Base-by-base conservation (phyloP, 2,329 filamentous ascomycete species). In the Pseudocercospora fuligena region DNA sequence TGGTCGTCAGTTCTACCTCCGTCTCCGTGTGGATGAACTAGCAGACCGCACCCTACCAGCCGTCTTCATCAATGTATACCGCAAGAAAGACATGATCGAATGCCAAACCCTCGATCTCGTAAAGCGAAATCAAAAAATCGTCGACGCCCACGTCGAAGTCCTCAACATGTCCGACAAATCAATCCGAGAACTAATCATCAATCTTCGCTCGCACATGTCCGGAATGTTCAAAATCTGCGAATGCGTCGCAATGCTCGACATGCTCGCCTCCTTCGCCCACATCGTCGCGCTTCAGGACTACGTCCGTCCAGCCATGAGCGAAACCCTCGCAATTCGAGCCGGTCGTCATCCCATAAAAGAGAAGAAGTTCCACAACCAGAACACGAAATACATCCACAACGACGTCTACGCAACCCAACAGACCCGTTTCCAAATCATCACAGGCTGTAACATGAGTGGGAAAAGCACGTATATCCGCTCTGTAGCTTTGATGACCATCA, bases 371-470 rank as follows among this genome's bases (percentile, higher is more conserved):
- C 19, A 16, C 0, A 86, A 85, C 1, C 19, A 16, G 0, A 86
- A 85, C 58, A 86, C 85, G 54, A 88, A 87, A 23, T 97, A 92
- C 75, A 84, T 98, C 3, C 92, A 95, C 0, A 98, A 98, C 70
- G 94, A 98, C 74, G 92, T 94, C 29, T 98, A 94, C 73, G 90
- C 92, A 2, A 91, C 90, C 0, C 86, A 90, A 36, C 89, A 94
- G 67, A 89, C 89, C 40, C 88, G 94, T 1, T 97, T 97, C 74
- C 94, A 98, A 71, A 91, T 98, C 68, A 90, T 99, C 69, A 98
- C 94, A 0, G 94, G 95, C 3, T 96, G 92, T 77, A 99, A 99
- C 73, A 99, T 99, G 95, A 97, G 93, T 73, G 95, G 94, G 0
- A 99, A 98, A 78, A 97, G 92, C 70, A 99, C 94, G 0, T 98